Evolutionary conservation across 2,329 filamentous ascomycete species (phyloP).

Genomic region (Trichoderma cornu-damae): DNA sequence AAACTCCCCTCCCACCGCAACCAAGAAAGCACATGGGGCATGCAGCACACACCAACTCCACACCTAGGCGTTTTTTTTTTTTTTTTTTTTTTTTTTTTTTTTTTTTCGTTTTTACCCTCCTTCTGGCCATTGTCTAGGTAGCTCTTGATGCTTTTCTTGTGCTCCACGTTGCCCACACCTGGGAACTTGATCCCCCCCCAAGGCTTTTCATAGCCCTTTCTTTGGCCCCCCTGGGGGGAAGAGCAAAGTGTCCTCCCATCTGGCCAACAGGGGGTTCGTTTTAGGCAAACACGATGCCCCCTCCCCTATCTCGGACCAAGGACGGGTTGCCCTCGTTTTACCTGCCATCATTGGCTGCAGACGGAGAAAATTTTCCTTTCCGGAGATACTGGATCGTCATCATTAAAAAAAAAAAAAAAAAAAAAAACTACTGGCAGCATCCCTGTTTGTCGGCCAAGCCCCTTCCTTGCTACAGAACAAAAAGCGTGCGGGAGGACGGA

Average conservation of each 20-base stretch:
- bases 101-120: constrained; percentile 9
- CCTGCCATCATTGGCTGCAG: not conserved
- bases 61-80: constrained; percentile 17
- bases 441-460: not conserved
- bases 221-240: not conserved
- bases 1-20: not conserved
- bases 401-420: not conserved
- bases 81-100: constrained; percentile 16
- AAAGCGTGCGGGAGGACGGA: too few species aligned
- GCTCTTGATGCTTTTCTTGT: not conserved
- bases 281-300: not conserved
- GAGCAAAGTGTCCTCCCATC: not conserved
- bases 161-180: too few species aligned
- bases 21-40: not conserved
- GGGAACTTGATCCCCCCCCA: not conserved
- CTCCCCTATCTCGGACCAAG: constrained; percentile 1
- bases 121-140: not conserved
- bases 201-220: not conserved
- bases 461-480: constrained; percentile 11
- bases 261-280: not conserved
- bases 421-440: too few species aligned
- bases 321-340: not conserved
- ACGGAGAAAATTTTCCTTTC: not conserved
- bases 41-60: constrained; percentile 6
- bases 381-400: not conserved